Conservation (phyloP, 208 protist species). For the Leishmania amazonensis region DNA sequence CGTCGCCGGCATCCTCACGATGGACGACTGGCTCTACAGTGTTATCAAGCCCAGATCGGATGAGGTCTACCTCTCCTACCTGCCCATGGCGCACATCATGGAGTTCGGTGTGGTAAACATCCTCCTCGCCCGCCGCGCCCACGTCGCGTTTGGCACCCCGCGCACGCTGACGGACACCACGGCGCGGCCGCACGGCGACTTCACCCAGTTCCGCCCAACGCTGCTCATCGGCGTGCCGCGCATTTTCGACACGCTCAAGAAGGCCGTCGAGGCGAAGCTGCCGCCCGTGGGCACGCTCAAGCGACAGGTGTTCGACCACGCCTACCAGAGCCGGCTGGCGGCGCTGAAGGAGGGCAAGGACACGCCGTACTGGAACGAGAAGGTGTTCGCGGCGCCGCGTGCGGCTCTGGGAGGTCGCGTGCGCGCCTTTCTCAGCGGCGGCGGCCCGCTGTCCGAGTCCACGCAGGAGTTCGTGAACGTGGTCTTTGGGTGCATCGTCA, state of each 20-base stretch:
- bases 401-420: constrained; percentile 67
- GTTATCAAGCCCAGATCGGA: constrained; percentile 10
- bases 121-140: constrained; percentile 38
- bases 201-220: constrained; percentile 69
- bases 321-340: constrained; percentile 53
- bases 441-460: constrained; percentile 63
- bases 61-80: constrained; percentile 87
- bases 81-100: constrained; percentile 95
- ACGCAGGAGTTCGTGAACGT: constrained; percentile 90
- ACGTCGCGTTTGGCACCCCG: constrained; percentile 71
- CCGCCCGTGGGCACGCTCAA: constrained; percentile 56
- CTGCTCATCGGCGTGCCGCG: constrained; percentile 79
- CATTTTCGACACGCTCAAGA: constrained; percentile 87
- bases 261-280: constrained; percentile 70
- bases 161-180: constrained; percentile 74
- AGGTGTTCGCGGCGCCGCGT: constrained; percentile 61
- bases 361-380: constrained; percentile 84
- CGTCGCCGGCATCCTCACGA: constrained; percentile 41
- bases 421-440: constrained; percentile 65
- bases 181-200: constrained; percentile 79
- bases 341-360: constrained; percentile 74
- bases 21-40: constrained; percentile 48
- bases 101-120: constrained; percentile 83
- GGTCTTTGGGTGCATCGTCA: constrained; percentile 63
- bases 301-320: constrained; percentile 71